A percentile compares a stretch with the other conserved stretches of the same genome.
Conservation (phyloP, 2,329 filamentous ascomycete species). For the Fusarium nodosum region DNA sequence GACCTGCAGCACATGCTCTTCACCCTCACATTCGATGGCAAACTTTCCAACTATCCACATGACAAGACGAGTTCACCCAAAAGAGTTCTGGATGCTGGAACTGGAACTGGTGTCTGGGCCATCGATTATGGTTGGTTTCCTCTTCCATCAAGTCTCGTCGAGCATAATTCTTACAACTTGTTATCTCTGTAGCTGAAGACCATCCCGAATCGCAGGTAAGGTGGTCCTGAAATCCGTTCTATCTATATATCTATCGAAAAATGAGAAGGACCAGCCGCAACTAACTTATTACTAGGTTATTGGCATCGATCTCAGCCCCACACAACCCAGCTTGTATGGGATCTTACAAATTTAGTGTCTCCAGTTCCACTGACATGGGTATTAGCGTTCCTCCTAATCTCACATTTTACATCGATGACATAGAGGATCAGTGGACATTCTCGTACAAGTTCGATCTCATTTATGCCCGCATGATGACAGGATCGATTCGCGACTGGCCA, state of each 20-base stretch:
- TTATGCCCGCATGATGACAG: constrained; percentile 57
- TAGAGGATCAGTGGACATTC: constrained; percentile 58
- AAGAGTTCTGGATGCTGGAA: constrained; percentile 61
- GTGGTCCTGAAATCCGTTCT: rapidly evolving
- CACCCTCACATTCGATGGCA: constrained; percentile 51
- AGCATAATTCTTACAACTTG: rapidly evolving
- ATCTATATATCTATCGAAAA: too few species aligned
- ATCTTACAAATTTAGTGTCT: background rate
- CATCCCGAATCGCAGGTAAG: constrained; percentile 51
- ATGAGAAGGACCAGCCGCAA: background rate
- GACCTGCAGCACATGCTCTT: constrained; percentile 57
- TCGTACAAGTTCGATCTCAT: constrained; percentile 58
- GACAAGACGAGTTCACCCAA: constrained; percentile 35
- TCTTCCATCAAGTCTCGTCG: rapidly evolving
- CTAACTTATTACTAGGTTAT: constrained; percentile 47
- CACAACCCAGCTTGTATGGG: constrained; percentile 55
- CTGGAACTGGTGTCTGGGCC: constrained; percentile 62
- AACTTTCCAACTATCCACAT: constrained; percentile 50
- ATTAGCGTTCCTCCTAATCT: constrained; percentile 63
- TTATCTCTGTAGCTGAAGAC: constrained; percentile 40
- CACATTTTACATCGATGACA: constrained; percentile 61
- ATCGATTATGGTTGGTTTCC: constrained; percentile 56
- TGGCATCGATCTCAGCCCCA: constrained; percentile 60
- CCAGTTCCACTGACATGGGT: background rate
- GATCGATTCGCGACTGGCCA: constrained; percentile 54